phyloP scores from a whole-genome alignment of 78 protist species.

The Dictyostelium purpureum region DNA sequence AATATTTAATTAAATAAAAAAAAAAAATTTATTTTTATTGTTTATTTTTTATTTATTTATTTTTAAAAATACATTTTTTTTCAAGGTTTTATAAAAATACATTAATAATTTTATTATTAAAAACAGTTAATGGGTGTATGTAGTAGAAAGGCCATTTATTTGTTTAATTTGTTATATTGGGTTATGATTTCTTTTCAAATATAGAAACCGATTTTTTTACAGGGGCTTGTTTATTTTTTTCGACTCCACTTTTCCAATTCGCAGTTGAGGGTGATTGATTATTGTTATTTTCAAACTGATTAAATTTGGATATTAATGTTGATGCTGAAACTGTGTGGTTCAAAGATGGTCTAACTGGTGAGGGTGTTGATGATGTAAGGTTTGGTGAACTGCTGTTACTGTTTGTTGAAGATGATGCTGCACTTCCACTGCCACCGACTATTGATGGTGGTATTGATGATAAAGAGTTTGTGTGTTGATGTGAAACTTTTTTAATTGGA shows the following conservation, averaged over 20 bases:
- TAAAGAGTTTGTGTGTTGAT: not conserved
- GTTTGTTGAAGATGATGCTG: not conserved
- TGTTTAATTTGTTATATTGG: not conserved
- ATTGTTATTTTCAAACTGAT: not conserved
- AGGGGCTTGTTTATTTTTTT: not conserved
- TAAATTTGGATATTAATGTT: slow-evolving; percentile 19
- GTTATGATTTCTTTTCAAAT: not conserved
- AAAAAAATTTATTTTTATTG: too few relatives aligned
- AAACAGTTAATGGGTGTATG: too few relatives aligned
- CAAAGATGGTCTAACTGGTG: not conserved
- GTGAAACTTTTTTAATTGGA: not conserved
- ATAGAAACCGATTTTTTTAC: slow-evolving; percentile 1
- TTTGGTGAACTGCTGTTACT: too few relatives aligned
- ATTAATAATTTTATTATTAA: too few relatives aligned
- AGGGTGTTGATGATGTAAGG: not conserved
- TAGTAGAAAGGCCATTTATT: not conserved
- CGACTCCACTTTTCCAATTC: slow-evolving; percentile 25
- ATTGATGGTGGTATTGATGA: not conserved
- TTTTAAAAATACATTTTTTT: too few relatives aligned
- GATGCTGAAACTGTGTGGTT: not conserved
- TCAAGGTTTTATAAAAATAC: too few relatives aligned
- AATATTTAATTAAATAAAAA: too few relatives aligned
- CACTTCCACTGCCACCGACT: too few relatives aligned
- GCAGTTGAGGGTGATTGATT: not conserved
- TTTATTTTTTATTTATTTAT: too few relatives aligned